Evolutionary conservation across 202 grass and related monocot species (phyloP).

Genomic region (Hordeum pubiflorum): DNA sequence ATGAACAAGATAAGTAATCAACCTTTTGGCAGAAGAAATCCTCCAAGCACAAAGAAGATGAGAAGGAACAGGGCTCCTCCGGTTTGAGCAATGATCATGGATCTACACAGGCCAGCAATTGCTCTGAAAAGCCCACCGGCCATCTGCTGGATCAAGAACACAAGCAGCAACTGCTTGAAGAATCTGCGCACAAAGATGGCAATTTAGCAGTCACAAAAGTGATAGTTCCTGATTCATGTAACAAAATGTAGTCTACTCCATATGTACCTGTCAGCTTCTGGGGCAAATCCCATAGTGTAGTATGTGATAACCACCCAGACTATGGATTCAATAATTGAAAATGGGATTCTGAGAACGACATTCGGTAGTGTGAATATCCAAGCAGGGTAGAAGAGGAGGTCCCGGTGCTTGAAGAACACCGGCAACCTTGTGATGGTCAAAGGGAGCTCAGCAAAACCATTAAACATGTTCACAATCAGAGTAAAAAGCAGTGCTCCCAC

Average conservation of each 20-base stretch:
- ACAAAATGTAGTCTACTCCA: neutral
- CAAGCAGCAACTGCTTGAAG: slow-evolving; percentile 89
- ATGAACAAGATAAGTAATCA: slow-evolving; percentile 2
- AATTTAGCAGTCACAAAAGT: slow-evolving; percentile 4
- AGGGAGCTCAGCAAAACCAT: slow-evolving; percentile 91
- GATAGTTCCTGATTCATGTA: neutral
- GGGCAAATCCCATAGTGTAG: slow-evolving; percentile 81
- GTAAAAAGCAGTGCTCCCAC: slow-evolving; percentile 76
- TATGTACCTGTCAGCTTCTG: slow-evolving; percentile 74
- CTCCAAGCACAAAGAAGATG: slow-evolving; percentile 81
- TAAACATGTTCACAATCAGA: slow-evolving; percentile 93
- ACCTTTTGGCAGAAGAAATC: slow-evolving; percentile 97
- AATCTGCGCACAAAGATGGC: slow-evolving; percentile 48
- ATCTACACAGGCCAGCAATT: slow-evolving; percentile 72
- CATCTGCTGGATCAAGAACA: slow-evolving; percentile 98
- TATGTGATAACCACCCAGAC: slow-evolving; percentile 84
- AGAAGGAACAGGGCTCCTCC: slow-evolving; percentile 84
- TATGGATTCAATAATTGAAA: slow-evolving; percentile 76
- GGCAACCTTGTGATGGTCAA: slow-evolving; percentile 75
- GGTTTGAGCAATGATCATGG: slow-evolving; percentile 85
- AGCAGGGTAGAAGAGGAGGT: slow-evolving; percentile 92
- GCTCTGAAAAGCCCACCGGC: slow-evolving; percentile 82
- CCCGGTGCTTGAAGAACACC: slow-evolving; percentile 96
- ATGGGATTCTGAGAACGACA: slow-evolving; percentile 70
- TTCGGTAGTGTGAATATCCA: slow-evolving; percentile 87